phyloP scores from a whole-genome alignment of 2,329 filamentous ascomycete species.

The Grosmannia huntii region DNA sequence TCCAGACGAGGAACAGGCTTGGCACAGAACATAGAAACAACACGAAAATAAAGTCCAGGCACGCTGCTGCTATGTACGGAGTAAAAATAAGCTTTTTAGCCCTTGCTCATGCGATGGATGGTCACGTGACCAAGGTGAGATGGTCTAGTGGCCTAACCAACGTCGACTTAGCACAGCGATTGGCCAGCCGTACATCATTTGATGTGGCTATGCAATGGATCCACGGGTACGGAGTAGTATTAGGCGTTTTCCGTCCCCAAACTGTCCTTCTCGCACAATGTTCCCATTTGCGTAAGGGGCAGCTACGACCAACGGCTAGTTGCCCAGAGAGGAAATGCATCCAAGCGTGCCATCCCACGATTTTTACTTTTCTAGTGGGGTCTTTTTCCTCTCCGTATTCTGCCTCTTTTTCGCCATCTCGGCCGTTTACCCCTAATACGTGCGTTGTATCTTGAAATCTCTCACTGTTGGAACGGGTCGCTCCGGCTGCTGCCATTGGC shows the following conservation, averaged over 20 bases:
- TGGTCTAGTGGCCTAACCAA: no score
- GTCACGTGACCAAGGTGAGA: neutral
- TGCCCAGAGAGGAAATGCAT: neutral
- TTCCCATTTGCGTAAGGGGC: neutral
- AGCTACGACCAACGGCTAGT: neutral
- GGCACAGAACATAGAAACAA: neutral
- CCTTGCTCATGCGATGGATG: neutral
- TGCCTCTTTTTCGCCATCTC: neutral
- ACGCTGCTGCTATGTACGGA: neutral
- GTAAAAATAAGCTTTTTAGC: neutral
- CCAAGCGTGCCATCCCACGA: neutral
- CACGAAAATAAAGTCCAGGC: neutral
- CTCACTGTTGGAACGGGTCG: neutral
- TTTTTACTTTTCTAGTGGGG: neutral
- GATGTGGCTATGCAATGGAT: neutral
- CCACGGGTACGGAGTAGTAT: no score
- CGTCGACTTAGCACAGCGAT: neutral
- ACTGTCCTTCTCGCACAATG: neutral
- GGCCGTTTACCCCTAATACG: neutral
- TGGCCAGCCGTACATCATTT: neutral
- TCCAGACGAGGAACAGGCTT: neutral
- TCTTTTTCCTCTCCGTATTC: neutral
- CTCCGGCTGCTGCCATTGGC: constrained; percentile 7
- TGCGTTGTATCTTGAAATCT: no score
- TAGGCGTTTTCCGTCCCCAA: no score